Evolutionary conservation across 2,329 filamentous ascomycete species (phyloP).

Genomic region (Sporothrix humicola): DNA sequence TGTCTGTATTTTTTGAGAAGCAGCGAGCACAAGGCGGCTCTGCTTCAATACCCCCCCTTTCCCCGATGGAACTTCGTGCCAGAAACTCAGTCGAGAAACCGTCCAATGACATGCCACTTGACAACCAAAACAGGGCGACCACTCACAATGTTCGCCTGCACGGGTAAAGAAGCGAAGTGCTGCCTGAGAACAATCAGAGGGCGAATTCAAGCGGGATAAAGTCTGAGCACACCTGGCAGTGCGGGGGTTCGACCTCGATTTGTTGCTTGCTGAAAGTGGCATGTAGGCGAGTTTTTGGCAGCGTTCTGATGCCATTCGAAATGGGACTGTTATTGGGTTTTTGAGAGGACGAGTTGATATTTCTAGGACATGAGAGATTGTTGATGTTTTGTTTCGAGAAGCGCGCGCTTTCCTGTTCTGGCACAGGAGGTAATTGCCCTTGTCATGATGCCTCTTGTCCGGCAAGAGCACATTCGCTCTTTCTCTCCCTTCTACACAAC

Average conservation of each 20-base stretch:
- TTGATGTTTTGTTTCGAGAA: background rate
- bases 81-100: background rate
- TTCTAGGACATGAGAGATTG: no score
- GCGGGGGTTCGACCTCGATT: background rate
- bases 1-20: background rate
- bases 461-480: background rate
- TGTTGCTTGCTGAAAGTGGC: background rate
- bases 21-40: background rate
- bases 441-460: background rate
- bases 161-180: background rate
- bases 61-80: background rate
- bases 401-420: background rate
- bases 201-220: background rate
- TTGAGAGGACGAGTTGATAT: background rate
- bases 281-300: no score
- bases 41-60: background rate
- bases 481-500: background rate
- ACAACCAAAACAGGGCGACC: slow-evolving; percentile 36
- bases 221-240: slow-evolving; percentile 1
- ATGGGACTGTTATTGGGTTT: background rate
- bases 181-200: background rate
- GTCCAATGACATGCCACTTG: slow-evolving; percentile 18
- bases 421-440: background rate
- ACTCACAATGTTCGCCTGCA: slow-evolving; percentile 7
- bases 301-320: no score